Evolutionary conservation across 768 basidiomycete genomes (phyloP).

Genomic region (Ramaria rubella): DNA sequence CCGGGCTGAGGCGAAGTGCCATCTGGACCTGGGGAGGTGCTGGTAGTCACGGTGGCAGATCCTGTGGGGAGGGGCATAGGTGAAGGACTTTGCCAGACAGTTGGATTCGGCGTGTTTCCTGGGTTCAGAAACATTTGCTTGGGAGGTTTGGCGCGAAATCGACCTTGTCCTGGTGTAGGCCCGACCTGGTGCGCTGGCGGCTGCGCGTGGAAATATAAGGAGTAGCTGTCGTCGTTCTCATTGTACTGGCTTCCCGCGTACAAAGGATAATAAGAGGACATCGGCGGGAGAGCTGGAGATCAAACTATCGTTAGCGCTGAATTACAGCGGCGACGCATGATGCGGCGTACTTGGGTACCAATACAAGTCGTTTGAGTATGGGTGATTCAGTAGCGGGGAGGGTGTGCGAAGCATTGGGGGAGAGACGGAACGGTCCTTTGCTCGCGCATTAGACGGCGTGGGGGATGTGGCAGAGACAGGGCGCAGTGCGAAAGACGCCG

Average conservation of each 20-base stretch:
- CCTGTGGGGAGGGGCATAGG: not conserved
- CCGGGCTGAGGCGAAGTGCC: not conserved
- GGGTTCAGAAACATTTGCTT: not conserved
- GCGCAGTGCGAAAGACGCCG: not conserved
- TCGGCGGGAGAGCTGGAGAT: constrained; percentile 1
- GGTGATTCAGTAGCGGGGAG: constrained; percentile 2
- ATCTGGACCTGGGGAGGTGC: not conserved
- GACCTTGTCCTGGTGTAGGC: not conserved
- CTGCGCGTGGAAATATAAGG: constrained; percentile 5
- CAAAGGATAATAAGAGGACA: not conserved
- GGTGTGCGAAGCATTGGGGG: not conserved
- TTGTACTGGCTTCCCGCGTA: constrained; percentile 6
- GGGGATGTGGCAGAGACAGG: not conserved
- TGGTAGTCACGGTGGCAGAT: not conserved
- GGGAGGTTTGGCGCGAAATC: not conserved
- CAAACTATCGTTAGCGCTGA: not conserved
- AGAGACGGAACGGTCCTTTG: not conserved
- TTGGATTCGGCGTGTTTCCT: not conserved
- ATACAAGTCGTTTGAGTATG: constrained; percentile 3
- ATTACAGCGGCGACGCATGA: not conserved
- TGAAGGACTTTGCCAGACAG: not conserved
- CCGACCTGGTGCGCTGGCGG: not conserved
- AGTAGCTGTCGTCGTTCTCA: constrained; percentile 4
- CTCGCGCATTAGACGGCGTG: not conserved
- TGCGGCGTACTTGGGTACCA: not conserved